These are phyloP conservation scores for Tulasnella sp. DNA, from an alignment of 768 basidiomycete species.

Conservation along the genomic window DNA sequence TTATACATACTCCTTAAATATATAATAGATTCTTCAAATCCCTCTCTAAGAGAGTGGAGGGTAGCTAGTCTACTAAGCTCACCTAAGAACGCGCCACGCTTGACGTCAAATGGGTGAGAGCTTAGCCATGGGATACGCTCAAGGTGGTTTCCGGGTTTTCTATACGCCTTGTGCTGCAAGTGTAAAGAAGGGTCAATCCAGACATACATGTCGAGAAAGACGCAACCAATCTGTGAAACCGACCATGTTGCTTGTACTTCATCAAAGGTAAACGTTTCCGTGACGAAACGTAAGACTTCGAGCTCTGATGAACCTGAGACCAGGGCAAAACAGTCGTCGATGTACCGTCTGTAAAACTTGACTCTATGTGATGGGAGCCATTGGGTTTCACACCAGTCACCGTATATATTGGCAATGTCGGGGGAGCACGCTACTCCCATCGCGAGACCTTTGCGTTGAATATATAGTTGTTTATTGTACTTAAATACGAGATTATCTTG, in stretches of 20 bases:
- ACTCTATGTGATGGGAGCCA: neutral
- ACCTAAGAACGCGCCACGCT: conserved; percentile 19
- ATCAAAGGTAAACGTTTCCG: neutral
- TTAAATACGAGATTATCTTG: conserved; percentile 2
- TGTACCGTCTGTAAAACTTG: conserved; percentile 16
- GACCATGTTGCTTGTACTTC: neutral
- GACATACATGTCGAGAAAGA: conserved; percentile 20
- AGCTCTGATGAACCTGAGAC: neutral
- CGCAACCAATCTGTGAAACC: neutral
- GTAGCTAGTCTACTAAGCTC: conserved; percentile 18
- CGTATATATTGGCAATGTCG: conserved; percentile 20
- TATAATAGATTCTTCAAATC: too few relatives aligned
- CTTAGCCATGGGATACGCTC: conserved; percentile 21
- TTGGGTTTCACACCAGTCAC: neutral
- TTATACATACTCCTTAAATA: too few relatives aligned
- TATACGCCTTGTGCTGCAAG: conserved; percentile 17
- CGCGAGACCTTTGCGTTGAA: conserved; percentile 17
- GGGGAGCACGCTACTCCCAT: conserved; percentile 20
- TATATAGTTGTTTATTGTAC: conserved; percentile 4
- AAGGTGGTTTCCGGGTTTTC: conserved; percentile 18
- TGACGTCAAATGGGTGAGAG: conserved; percentile 20
- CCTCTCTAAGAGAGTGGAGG: too few relatives aligned
- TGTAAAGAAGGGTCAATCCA: conserved; percentile 11
- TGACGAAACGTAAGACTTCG: too few relatives aligned
- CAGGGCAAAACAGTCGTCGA: conserved; percentile 16